Base-by-base conservation (phyloP, 1,139 yeast genomes). In the Citeromyces hawaiiensis region DNA sequence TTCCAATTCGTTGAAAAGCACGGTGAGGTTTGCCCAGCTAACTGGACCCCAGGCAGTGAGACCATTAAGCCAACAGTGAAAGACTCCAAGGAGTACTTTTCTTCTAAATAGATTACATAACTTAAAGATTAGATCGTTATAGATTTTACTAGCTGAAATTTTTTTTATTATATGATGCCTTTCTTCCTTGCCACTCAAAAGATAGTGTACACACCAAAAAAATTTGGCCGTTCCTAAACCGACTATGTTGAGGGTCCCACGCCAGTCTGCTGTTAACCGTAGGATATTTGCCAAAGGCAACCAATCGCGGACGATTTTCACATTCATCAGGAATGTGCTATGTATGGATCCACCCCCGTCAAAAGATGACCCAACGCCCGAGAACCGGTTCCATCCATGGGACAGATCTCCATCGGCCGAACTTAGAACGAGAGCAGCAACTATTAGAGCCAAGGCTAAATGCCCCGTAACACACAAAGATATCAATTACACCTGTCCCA, bases 21-120 rank as follows among this genome's bases (percentile, higher is more conserved):
- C 76, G 96, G 97, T 69, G 95, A 91, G 69, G 97, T 91, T 53
- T 85, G 95, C 70, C 96, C 96, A 56, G 96, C 97, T 64, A 88
- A 87, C 93, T 91, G 98, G 97, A 83, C 85, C 55, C 88, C 93
- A 68, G 97, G 97, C 70, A 64, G 86, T 47, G 94, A 83, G 59
- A 83, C 96, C 68, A 88, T 88, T 72, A 81, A 83, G 68, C 91
- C 95, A 57, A 82, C 73, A 55, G 91, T 86, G 54, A 72, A 65
- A 42, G 76, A 72, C 55, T 83, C 96, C 54, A 82, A 83, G 72
- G 83, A 76, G 60, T 83, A 82, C 83, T 83, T 83, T 62, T 45
- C 49, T 42, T 30, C 34, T n/a, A 30, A 30, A 30, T 30, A 30
- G 16, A 30, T 14, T 30, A 30, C 7, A 30, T 30, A 30, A 17